Conservation (phyloP, 2,329 filamentous ascomycete genomes). For the Botrytis paeoniae region DNA sequence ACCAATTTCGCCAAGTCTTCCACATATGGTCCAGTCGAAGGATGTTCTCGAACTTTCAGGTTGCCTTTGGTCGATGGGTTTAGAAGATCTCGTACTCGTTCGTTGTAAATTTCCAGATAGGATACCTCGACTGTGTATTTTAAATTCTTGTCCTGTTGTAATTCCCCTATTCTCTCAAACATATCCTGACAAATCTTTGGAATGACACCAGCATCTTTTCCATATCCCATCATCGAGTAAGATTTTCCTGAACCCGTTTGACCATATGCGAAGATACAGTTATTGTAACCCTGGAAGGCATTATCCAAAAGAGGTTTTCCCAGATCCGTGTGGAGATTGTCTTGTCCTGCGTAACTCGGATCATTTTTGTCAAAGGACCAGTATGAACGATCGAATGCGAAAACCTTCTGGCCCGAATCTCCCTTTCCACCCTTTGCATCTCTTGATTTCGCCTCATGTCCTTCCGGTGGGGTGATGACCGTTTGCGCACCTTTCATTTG, state of each 20-base stretch:
- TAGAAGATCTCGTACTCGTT: slow-evolving; percentile 89
- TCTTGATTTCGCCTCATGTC: slow-evolving; percentile 51
- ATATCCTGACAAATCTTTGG: slow-evolving; percentile 96
- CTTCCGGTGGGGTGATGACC: slow-evolving; percentile 70
- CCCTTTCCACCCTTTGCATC: slow-evolving; percentile 62
- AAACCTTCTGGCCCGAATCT: slow-evolving; percentile 72
- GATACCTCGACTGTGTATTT: slow-evolving; percentile 96
- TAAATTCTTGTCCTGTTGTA: slow-evolving; percentile 71
- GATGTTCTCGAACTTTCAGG: slow-evolving; percentile 94
- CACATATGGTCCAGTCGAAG: slow-evolving; percentile 94
- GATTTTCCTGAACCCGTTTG: slow-evolving; percentile 98
- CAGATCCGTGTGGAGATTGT: slow-evolving; percentile 82
- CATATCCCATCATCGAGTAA: slow-evolving; percentile 99
- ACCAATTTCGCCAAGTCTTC: slow-evolving; percentile 95
- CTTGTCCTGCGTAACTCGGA: slow-evolving; percentile 82
- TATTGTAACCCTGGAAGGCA: slow-evolving; percentile 98
- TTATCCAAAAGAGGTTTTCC: slow-evolving; percentile 92
- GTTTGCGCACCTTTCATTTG: slow-evolving; percentile 95
- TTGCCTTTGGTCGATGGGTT: slow-evolving; percentile 96
- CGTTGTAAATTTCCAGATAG: slow-evolving; percentile 99
- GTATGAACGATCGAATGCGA: slow-evolving; percentile 96
- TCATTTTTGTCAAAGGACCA: slow-evolving; percentile 92
- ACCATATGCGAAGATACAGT: slow-evolving; percentile 98
- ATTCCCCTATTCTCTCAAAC: slow-evolving; percentile 77
- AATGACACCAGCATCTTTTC: slow-evolving; percentile 91